These are phyloP conservation scores for Picochlorum sp. DNA, from an alignment of 139 green algal genomes.

Conservation along the genomic window DNA sequence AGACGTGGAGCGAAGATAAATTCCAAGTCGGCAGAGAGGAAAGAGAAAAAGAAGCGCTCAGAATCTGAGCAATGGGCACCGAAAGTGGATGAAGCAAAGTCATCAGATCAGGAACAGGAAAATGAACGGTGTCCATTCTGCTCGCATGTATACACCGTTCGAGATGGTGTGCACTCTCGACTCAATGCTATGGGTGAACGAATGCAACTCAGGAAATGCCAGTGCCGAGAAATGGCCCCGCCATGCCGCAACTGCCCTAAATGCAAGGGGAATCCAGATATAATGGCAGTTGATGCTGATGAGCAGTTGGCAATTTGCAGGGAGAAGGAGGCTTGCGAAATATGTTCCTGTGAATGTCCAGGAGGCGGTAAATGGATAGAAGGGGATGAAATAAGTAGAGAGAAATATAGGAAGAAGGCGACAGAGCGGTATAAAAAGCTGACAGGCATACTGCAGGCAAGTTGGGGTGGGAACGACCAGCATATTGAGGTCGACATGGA, in stretches of 20 bases:
- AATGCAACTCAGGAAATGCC: conserved; percentile 37
- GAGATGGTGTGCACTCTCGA: conserved; percentile 22
- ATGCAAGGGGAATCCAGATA: conserved; percentile 27
- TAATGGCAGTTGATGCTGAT: conserved; percentile 23
- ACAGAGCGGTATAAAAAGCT: conserved; percentile 9
- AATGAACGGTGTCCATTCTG: conserved; percentile 28
- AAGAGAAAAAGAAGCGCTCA: not conserved
- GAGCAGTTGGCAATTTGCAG: conserved; percentile 22
- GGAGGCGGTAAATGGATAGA: conserved; percentile 37
- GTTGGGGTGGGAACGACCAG: not conserved
- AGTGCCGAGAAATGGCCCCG: conserved; percentile 36
- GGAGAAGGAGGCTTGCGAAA: conserved; percentile 17
- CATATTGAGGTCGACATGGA: not conserved
- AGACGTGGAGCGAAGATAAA: too few species aligned
- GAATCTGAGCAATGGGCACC: not conserved
- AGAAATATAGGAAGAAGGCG: conserved; percentile 15
- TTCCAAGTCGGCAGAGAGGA: too few species aligned
- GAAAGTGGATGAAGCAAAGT: not conserved
- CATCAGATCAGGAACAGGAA: not conserved
- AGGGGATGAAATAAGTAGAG: conserved; percentile 12
- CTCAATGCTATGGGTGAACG: conserved; percentile 13
- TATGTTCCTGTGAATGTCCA: conserved; percentile 41
- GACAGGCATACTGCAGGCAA: conserved; percentile 4
- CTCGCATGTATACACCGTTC: conserved; percentile 32
- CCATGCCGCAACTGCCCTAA: conserved; percentile 36